Percentiles rank a stretch among this genome's conserved stretches.
These are phyloP conservation scores for Candida ipomoeae DNA, from an alignment of 805 yeast genomes.

Conservation along the genomic window DNA sequence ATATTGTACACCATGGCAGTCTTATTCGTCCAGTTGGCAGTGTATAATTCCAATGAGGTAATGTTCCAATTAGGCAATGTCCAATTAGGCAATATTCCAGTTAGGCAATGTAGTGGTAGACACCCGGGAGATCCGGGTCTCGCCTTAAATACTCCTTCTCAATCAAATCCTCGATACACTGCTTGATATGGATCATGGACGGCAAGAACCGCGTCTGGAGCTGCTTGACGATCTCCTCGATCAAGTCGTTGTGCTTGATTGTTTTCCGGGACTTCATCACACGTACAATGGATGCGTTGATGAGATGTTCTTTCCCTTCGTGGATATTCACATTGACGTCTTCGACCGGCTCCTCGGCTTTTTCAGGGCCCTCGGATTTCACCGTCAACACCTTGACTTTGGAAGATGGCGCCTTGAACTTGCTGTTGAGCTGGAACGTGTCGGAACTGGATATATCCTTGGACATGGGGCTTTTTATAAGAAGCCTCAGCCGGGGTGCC, in stretches of 20 bases:
- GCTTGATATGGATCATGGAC: conserved; percentile 60
- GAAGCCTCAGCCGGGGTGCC: conserved; percentile 74
- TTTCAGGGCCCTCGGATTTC: conserved; percentile 20
- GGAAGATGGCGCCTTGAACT: conserved; percentile 62
- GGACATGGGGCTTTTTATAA: conserved; percentile 70
- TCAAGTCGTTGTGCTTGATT: conserved; percentile 58
- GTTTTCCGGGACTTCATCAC: conserved; percentile 75
- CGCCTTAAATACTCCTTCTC: conserved; percentile 80
- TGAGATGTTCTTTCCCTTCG: conserved; percentile 60
- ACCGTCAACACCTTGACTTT: conserved; percentile 76
- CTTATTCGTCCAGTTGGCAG: too few relatives aligned
- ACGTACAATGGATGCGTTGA: conserved; percentile 84
- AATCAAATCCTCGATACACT: conserved; percentile 66
- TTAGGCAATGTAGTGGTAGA: conserved; percentile 67
- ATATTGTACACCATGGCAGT: not conserved
- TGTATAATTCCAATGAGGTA: not conserved
- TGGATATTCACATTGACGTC: conserved; percentile 54
- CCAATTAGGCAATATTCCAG: not conserved
- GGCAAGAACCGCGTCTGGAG: conserved; percentile 65
- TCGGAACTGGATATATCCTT: conserved; percentile 64
- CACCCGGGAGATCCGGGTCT: conserved; percentile 53
- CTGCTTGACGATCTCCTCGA: conserved; percentile 61
- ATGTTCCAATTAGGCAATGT: not conserved
- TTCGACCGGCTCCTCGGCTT: conserved; percentile 41
- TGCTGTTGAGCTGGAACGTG: conserved; percentile 60